Evolutionary conservation across 495 filamentous ascomycete species (phyloP), one percentile per base, ranked within the genome.

Genomic region (Neurospora sp.): DNA sequence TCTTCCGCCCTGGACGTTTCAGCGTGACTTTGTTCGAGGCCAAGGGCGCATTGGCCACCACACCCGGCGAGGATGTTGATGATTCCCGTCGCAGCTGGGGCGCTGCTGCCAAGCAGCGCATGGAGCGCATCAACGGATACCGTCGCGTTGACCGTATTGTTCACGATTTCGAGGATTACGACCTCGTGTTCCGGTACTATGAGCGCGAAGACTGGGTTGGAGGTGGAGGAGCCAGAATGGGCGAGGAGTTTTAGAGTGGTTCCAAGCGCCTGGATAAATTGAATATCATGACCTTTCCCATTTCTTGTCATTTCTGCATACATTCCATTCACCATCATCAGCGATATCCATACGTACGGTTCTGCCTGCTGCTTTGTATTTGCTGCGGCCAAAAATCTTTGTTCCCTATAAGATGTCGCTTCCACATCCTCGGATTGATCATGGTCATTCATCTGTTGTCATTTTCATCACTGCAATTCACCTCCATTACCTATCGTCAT

Each of bases 21-120:
- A 97, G 92, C 76, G 93, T 99, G 69, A 99, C 96, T 2, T 86
- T 99, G 69, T 99, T 99, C 79, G 94, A 99, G 82, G 91, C 94
- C 36, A 96, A 96, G 86, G 85, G 88, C 21, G 81, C 79, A 39
- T 69, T 80, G 10, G 80, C 81, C 69, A 78, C 76, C 59, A 70
- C 78, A 13, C 74, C 74, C 17, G 70, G 79, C 40, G 84, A 83
- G 69, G 85, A 87, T 31, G 79, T 80, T 19, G 85, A 88, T 71
- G 86, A 84, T 77, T 84, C 59, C 75, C 85, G 69, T 77, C 79
- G 59, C 82, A 74, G 24, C 48, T 71, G 62, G 54, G 75, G 87
- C 66, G 72, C 75, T 1, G 73, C 77, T 39, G 88, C 89, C 73
- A 88, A 85, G 71, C 84, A 88, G 77, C 88, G 90, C 70, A 92